Conservation (phyloP, 2,329 filamentous ascomycete genomes). For the Fusarium marasasianum region DNA sequence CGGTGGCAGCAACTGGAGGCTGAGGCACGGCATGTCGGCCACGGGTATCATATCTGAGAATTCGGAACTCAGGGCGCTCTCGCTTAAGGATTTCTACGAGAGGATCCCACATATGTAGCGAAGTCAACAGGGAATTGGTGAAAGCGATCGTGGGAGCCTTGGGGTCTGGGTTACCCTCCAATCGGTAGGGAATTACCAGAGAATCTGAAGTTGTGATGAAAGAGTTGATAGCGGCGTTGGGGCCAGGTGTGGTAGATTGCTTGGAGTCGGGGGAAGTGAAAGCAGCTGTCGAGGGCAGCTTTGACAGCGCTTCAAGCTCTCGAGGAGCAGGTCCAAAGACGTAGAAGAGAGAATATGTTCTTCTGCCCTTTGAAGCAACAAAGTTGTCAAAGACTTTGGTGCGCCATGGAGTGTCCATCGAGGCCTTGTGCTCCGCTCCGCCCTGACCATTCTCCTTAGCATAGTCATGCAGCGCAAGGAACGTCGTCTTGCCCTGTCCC, state of each 20-base stretch:
- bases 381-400: conserved; percentile 67
- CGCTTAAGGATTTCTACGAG: conserved; percentile 71
- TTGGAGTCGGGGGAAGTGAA: conserved; percentile 65
- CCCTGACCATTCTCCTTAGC: conserved; percentile 71
- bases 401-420: conserved; percentile 70
- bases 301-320: conserved; percentile 68
- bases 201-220: conserved; percentile 75
- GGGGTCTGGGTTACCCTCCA: conserved; percentile 76
- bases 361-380: conserved; percentile 64
- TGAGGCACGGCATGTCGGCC: conserved; percentile 67
- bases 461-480: conserved; percentile 78
- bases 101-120: conserved; percentile 82
- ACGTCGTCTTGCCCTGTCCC: conserved; percentile 59
- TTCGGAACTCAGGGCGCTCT: conserved; percentile 71
- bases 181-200: conserved; percentile 74
- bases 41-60: conserved; percentile 81
- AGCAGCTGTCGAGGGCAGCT: conserved; percentile 55
- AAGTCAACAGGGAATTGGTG: conserved; percentile 82
- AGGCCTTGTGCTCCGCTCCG: conserved; percentile 70
- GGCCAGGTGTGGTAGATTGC: conserved; percentile 63
- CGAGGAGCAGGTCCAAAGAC: conserved; percentile 80
- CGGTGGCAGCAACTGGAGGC: conserved; percentile 61
- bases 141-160: conserved; percentile 78
- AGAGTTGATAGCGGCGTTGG: conserved; percentile 68
- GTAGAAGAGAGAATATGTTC: conserved; percentile 78